A percentile compares a stretch with the other conserved stretches of the same genome.
Evolutionary conservation across 768 basidiomycete species (phyloP).

Genomic region (Suillus weaverae): DNA sequence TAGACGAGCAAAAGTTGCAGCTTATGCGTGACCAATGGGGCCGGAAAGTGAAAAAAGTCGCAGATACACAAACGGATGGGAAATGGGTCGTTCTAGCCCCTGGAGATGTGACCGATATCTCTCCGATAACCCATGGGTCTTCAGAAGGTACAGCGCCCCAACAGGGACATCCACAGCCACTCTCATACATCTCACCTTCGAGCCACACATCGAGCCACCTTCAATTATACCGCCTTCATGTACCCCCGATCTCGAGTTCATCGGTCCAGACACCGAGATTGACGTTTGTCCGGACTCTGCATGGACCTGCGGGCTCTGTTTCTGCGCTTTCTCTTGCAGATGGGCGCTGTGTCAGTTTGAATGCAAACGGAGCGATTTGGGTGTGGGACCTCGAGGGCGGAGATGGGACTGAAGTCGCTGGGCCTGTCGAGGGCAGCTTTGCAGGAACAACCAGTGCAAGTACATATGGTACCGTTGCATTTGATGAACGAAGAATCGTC

Average conservation of each 20-base stretch:
- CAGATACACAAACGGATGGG: conserved; percentile 80
- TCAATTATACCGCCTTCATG: conserved; percentile 73
- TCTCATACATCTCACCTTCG: conserved; percentile 31
- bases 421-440: conserved; percentile 37
- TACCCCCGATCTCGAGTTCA: conserved; percentile 53
- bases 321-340: conserved; percentile 72
- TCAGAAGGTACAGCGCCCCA: conserved; percentile 27
- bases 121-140: conserved; percentile 17
- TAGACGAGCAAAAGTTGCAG: conserved; percentile 63
- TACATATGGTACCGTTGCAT: conserved; percentile 50
- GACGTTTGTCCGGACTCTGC: conserved; percentile 67
- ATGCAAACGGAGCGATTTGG: conserved; percentile 73
- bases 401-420: conserved; percentile 36
- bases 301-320: conserved; percentile 69
- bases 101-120: conserved; percentile 33
- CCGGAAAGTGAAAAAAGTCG: conserved; percentile 67
- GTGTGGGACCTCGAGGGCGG: conserved; percentile 81
- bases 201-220: conserved; percentile 53
- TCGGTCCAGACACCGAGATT: conserved; percentile 60
- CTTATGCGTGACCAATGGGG: conserved; percentile 74
- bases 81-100: conserved; percentile 83
- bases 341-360: conserved; percentile 78
- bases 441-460: conserved; percentile 15
- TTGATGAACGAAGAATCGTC: conserved; percentile 76
- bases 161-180: conserved; percentile 19